Base-by-base conservation (phyloP, 2,329 filamentous ascomycete species). In the Phyllosticta paracitricarpa region DNA sequence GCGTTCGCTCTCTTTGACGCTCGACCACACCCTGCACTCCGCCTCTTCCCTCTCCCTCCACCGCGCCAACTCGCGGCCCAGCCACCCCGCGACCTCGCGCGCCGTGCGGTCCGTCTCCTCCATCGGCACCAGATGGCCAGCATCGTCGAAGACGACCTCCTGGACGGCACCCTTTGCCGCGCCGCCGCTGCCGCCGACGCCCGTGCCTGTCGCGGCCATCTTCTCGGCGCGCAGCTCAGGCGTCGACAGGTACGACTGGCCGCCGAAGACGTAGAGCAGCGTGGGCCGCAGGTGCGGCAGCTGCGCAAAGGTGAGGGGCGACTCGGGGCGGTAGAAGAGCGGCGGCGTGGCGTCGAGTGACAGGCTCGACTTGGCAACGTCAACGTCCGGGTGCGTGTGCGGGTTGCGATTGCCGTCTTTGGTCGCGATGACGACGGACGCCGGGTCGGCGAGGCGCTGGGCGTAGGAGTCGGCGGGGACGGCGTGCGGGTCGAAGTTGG, bases 101-200 rank as follows among this genome's bases (percentile, higher is more conserved):
- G 90, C 92, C 64, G 86, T 88, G 68, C 83, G 78, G 2, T 68
- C 76, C 0, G 89, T 88, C 51, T 83, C 82, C 73, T 96, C 91
- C 83, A 96, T 89, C 0, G 92, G 88, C 28, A 97, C 83, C 52
- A 97, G 73, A 73, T 97, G 93, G 0, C 92, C 91, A 5, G 81
- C 79, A 0, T 81, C 81, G 28, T 87, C 75, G 7, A 94, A 74
- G 17, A 84, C 77, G 4, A 89, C 81, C 65, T 85, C 80, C 61
- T 78, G 80, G 2, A 96, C 91, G 54, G 84, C 79, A 0, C 88
- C 89, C 12, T 81, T 81, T n/a, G 75, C 73, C 3, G 71, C 78
- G 56, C 88, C 82, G 19, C 90, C 83, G 66, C 84, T 88, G 1
- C 89, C 89, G 6, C 88, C 86, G 0, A 82, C 74, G 0, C 84